Conservation (phyloP, 2,329 filamentous ascomycete species). For the Aspergillus neoniger region DNA sequence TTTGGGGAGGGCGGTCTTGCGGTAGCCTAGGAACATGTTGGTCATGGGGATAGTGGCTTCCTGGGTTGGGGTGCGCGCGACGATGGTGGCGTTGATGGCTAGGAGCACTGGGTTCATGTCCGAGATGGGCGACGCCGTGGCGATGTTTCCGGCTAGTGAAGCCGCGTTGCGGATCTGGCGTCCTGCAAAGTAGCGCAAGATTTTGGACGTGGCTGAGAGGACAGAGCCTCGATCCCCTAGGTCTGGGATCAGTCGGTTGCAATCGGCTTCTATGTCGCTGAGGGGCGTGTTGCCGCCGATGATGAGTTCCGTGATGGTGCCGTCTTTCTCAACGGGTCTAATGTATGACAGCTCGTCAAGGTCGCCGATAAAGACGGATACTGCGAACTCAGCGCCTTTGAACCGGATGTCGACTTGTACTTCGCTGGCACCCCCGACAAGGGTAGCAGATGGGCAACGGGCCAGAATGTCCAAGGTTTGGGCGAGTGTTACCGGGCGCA, state of each 20-base stretch:
- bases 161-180: constrained; percentile 87
- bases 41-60: constrained; percentile 77
- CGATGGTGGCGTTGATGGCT: constrained; percentile 71
- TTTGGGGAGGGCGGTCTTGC: constrained; percentile 70
- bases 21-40: constrained; percentile 80
- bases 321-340: constrained; percentile 64
- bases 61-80: constrained; percentile 68
- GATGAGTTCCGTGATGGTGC: constrained; percentile 57
- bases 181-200: constrained; percentile 60
- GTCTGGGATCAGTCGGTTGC: constrained; percentile 58
- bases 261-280: constrained; percentile 78
- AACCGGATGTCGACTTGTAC: constrained; percentile 94
- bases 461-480: constrained; percentile 84
- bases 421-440: constrained; percentile 86
- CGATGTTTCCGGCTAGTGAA: constrained; percentile 82
- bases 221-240: constrained; percentile 69
- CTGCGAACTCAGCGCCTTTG: constrained; percentile 79
- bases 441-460: constrained; percentile 74
- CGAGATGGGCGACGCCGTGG: constrained; percentile 84
- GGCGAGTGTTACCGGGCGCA: constrained; percentile 73
- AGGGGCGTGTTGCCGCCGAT: constrained; percentile 82
- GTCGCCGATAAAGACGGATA: constrained; percentile 83
- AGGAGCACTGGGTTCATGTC: constrained; percentile 85
- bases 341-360: constrained; percentile 78
- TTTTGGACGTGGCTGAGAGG: constrained; percentile 80